Evolutionary conservation across 2,329 filamentous ascomycete species (phyloP), one percentile per base, ranked within the genome.

Genomic region (Cordyceps militaris): DNA sequence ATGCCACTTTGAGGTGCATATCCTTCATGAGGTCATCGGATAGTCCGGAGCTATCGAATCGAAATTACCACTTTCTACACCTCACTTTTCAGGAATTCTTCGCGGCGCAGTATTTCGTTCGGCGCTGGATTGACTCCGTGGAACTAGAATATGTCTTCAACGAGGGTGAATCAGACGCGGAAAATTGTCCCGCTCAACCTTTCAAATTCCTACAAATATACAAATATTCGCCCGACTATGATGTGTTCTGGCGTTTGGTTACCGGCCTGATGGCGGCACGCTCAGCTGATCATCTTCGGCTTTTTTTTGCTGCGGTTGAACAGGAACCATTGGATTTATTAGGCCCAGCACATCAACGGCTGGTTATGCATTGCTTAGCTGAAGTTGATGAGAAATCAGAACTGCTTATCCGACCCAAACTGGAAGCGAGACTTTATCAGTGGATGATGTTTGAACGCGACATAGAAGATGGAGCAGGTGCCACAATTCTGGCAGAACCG

Each of bases 1-100:
- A n/a, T n/a, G n/a, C n/a, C n/a, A n/a, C n/a, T n/a, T n/a, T n/a
- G n/a, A n/a, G n/a, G n/a, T n/a, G n/a, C n/a, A n/a, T n/a, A n/a
- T n/a, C n/a, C n/a, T n/a, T n/a, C n/a, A n/a, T n/a, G n/a, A n/a
- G n/a, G n/a, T n/a, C n/a, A n/a, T n/a, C n/a, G n/a, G n/a, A n/a
- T n/a, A n/a, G n/a, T n/a, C n/a, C n/a, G n/a, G n/a, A n/a, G n/a
- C n/a, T n/a, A n/a, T n/a, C n/a, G n/a, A 32, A 63, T 21, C 62
- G 50, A 57, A 66, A 36, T 24, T 75, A 74, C 55, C 69, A 76
- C 58, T 76, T 77, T 48, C 24, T 76, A 26, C 74, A 77, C 59
- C 60, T 75, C 10, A 75, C 73, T 1, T 74, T 73, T 59, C 73
- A 76, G 57, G 74, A 76, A 60, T 75, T 67, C 54, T 76, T 76